A percentile compares a stretch with the other conserved stretches of the same genome.
These are phyloP conservation scores for Neonectria ditissima DNA, from an alignment of 2,329 filamentous ascomycete genomes.

Conservation along the genomic window DNA sequence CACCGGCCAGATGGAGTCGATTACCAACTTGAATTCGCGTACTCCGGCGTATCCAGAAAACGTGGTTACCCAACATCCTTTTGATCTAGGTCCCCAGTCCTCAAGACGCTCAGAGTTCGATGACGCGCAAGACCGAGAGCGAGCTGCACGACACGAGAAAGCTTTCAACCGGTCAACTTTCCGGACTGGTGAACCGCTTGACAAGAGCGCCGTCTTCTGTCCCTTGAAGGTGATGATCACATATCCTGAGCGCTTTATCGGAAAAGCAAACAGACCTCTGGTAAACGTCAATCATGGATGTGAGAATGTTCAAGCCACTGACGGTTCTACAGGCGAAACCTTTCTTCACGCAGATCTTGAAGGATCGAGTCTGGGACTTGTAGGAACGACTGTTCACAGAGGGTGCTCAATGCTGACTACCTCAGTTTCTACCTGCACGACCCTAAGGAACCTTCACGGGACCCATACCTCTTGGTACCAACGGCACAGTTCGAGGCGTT, in stretches of 20 bases:
- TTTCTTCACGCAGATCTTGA: conserved; percentile 71
- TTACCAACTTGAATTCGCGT: neutral
- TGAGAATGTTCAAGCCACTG: conserved; percentile 13
- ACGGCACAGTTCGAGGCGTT: conserved; percentile 74
- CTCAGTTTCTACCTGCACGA: conserved; percentile 75
- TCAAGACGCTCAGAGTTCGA: conserved; percentile 8
- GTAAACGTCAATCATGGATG: conserved; percentile 48
- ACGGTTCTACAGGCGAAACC: conserved; percentile 51
- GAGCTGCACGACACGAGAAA: conserved; percentile 19
- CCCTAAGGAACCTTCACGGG: conserved; percentile 58
- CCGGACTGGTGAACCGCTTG: conserved; percentile 39
- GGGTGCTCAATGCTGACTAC: conserved; percentile 23
- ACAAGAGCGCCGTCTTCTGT: conserved; percentile 54
- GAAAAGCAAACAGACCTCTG: conserved; percentile 62
- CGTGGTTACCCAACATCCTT: neutral
- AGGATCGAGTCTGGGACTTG: conserved; percentile 78
- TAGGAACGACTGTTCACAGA: conserved; percentile 57
- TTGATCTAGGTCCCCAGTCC: neutral
- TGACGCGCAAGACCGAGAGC: conserved; percentile 18
- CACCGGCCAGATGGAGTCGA: neutral
- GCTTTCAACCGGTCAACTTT: conserved; percentile 44
- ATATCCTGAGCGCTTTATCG: conserved; percentile 71
- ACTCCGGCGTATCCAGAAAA: neutral
- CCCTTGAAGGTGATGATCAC: conserved; percentile 65
- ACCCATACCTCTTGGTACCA: conserved; percentile 74